Evolutionary conservation across 345 rosid genomes (phyloP).

Genomic region (Moringa oleifera): DNA sequence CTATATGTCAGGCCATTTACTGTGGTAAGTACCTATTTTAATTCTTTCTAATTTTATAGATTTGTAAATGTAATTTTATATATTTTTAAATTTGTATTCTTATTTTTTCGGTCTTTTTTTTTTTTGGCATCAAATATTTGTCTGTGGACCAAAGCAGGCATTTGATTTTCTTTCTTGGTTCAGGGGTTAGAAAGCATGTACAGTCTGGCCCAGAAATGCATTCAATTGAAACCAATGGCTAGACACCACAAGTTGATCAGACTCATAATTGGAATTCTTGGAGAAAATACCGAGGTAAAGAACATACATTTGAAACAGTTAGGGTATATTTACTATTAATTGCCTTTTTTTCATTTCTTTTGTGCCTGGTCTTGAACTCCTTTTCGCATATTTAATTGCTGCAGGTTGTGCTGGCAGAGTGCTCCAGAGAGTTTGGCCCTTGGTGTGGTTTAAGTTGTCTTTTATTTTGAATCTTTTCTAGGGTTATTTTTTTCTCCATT

Average conservation of each 20-base stretch:
- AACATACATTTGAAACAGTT: slow-evolving; percentile 8
- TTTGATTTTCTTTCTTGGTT: slow-evolving; percentile 17
- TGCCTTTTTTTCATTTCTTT: neutral
- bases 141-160: slow-evolving; percentile 1
- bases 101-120: slow-evolving; percentile 7
- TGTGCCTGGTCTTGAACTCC: neutral
- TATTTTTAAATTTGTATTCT: slow-evolving; percentile 1
- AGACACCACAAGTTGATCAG: slow-evolving; percentile 63
- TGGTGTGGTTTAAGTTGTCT: slow-evolving; percentile 50
- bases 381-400: slow-evolving; percentile 16
- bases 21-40: slow-evolving; percentile 39
- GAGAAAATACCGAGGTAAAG: slow-evolving; percentile 82
- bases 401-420: slow-evolving; percentile 91
- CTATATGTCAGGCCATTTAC: slow-evolving; percentile 86
- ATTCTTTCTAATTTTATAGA: neutral
- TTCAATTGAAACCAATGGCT: slow-evolving; percentile 60
- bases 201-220: slow-evolving; percentile 75
- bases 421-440: slow-evolving; percentile 90
- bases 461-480: neutral
- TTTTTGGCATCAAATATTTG: no score
- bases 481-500: neutral
- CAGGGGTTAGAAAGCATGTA: slow-evolving; percentile 95
- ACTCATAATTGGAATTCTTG: slow-evolving; percentile 75
- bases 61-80: neutral
- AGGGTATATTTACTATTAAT: neutral